phyloP scores from a whole-genome alignment of 305 asterid genomes.

The Fraxinus nigra region DNA sequence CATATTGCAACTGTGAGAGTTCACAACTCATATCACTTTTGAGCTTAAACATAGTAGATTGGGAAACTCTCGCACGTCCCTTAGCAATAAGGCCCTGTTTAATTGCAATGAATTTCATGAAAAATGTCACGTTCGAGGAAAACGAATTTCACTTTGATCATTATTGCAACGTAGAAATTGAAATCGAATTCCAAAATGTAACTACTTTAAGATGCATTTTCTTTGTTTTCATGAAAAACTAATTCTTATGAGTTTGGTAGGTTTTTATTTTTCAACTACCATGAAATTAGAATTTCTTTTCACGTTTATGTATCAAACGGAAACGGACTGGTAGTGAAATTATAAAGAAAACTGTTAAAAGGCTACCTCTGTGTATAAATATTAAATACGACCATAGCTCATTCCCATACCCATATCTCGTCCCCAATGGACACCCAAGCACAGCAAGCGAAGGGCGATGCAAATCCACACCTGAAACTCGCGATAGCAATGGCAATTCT shows the following conservation, averaged over 20 bases:
- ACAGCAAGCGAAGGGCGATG: constrained; percentile 21
- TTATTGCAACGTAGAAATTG: too few species aligned
- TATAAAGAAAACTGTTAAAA: not conserved
- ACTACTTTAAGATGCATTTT: too few species aligned
- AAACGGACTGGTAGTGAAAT: not conserved
- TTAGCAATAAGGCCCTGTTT: not conserved
- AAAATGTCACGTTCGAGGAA: too few species aligned
- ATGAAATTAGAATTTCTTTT: too few species aligned
- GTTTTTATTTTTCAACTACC: too few species aligned
- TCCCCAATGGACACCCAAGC: constrained; percentile 23
- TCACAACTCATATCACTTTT: not conserved
- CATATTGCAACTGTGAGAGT: not conserved
- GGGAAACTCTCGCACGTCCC: not conserved
- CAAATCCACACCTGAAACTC: constrained; percentile 49
- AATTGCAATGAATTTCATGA: too few species aligned
- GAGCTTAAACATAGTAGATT: not conserved
- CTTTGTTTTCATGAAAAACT: too few species aligned
- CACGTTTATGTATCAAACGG: too few species aligned
- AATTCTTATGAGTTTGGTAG: too few species aligned
- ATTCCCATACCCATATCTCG: not conserved
- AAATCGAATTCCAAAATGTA: too few species aligned
- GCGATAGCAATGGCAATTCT: constrained; percentile 68
- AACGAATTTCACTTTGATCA: too few species aligned
- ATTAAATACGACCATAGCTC: not conserved
- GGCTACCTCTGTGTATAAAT: not conserved